Conservation (phyloP, 2,329 filamentous ascomycete species). For the Sporothrix phasma region DNA sequence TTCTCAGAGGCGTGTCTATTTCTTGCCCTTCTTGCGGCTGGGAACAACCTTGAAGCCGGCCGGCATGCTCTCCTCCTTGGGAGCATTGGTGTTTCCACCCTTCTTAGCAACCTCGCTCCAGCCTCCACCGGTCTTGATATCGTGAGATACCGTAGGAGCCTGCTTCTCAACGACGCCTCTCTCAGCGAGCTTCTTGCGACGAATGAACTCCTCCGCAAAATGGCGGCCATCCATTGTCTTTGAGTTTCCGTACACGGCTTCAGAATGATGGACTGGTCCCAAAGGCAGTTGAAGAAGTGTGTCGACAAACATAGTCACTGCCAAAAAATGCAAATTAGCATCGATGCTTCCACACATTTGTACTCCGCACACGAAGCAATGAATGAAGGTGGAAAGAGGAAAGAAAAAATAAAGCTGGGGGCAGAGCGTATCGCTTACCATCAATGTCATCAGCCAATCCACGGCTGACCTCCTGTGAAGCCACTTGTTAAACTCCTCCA, state of each 20-base stretch:
- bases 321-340: not conserved
- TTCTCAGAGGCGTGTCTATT: constrained; percentile 30
- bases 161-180: constrained; percentile 73
- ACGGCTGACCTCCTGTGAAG: constrained; percentile 67
- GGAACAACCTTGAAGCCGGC: constrained; percentile 82
- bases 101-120: constrained; percentile 99
- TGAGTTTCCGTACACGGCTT: constrained; percentile 78
- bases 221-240: constrained; percentile 86
- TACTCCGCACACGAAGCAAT: too few species aligned
- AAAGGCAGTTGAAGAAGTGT: constrained; percentile 65
- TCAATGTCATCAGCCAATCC: constrained; percentile 50
- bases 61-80: constrained; percentile 33
- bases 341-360: not conserved
- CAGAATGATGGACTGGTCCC: constrained; percentile 76
- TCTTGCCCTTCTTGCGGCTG: constrained; percentile 85
- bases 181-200: constrained; percentile 85
- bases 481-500: constrained; percentile 94
- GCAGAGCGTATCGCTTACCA: constrained; percentile 34
- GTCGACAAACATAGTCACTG: constrained; percentile 68
- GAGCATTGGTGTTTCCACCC: constrained; percentile 44
- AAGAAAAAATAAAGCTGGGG: not conserved
- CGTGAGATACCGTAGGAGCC: constrained; percentile 28
- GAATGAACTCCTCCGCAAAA: constrained; percentile 89
- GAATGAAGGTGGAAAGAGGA: too few species aligned
- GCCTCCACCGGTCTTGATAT: constrained; percentile 49